These are phyloP conservation scores for Aspergillus ibericus DNA, from an alignment of 2,329 filamentous ascomycete species.

Conservation along the genomic window DNA sequence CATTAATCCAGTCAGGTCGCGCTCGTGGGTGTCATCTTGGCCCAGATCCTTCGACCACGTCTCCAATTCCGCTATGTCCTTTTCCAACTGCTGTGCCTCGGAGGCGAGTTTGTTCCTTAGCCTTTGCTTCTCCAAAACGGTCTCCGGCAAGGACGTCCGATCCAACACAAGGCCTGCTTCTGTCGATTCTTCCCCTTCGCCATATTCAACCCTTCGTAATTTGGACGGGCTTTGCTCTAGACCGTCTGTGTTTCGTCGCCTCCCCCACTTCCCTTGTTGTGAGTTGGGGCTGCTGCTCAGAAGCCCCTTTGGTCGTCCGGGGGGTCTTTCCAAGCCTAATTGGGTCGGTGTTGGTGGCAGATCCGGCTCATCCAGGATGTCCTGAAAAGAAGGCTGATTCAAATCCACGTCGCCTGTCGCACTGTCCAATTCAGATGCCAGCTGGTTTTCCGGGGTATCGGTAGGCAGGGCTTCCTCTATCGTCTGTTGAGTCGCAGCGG, in stretches of 20 bases:
- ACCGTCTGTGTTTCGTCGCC: constrained; percentile 23
- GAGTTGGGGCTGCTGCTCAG: constrained; percentile 41
- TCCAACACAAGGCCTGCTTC: constrained; percentile 9
- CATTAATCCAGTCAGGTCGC: constrained; percentile 37
- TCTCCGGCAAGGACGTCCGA: constrained; percentile 21
- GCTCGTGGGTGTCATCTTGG: constrained; percentile 32
- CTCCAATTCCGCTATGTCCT: constrained; percentile 58
- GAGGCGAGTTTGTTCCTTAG: constrained; percentile 55
- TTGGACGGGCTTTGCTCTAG: constrained; percentile 34
- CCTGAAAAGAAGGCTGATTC: constrained; percentile 22
- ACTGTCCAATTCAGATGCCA: constrained; percentile 33
- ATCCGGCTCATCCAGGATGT: constrained; percentile 58
- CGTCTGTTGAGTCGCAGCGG: constrained; percentile 15
- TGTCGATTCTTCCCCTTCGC: constrained; percentile 13
- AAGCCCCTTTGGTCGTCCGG: constrained; percentile 31
- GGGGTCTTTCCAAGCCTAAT: constrained; percentile 38
- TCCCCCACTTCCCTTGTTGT: constrained; percentile 29
- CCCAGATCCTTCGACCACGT: constrained; percentile 60
- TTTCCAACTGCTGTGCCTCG: constrained; percentile 58
- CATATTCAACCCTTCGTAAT: constrained; percentile 20
- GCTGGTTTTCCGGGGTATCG: constrained; percentile 34
- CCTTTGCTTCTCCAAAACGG: constrained; percentile 50
- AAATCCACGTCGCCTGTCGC: constrained; percentile 28
- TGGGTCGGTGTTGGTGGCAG: constrained; percentile 55
- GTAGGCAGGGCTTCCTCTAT: constrained; percentile 11